Evolutionary conservation across 2,329 filamentous ascomycete genomes (phyloP).

Genomic region (Parascedosporium putredinis): DNA sequence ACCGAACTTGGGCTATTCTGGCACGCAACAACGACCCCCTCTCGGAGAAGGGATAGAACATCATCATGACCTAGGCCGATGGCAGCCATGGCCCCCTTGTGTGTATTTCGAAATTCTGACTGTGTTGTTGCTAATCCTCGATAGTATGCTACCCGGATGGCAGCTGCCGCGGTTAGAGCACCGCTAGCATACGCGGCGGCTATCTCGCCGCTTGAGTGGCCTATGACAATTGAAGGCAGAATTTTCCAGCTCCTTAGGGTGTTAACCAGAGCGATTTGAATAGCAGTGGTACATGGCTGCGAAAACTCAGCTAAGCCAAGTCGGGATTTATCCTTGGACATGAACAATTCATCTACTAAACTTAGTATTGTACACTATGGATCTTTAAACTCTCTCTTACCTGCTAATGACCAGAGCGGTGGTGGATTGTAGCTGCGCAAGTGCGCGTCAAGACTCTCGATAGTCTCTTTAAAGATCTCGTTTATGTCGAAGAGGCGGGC

Average conservation of each 20-base stretch:
- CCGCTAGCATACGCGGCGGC: conserved; percentile 32
- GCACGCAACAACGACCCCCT: no score
- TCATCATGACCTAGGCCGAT: no score
- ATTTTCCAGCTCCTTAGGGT: conserved; percentile 33
- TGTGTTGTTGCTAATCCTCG: no score
- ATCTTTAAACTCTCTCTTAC: background rate
- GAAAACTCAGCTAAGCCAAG: conserved; percentile 24
- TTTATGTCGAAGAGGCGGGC: background rate
- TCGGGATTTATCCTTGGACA: background rate
- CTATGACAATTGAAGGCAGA: conserved; percentile 25
- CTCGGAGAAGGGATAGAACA: no score
- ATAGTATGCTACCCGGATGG: no score
- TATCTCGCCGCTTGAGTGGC: conserved; percentile 39
- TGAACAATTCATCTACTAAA: background rate
- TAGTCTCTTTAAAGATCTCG: conserved; percentile 10
- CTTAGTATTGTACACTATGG: background rate
- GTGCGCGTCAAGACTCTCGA: background rate
- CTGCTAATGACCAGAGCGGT: no score
- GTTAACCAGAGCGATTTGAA: conserved; percentile 36
- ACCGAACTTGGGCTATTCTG: no score
- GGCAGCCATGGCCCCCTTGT: no score
- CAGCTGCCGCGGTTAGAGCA: no score
- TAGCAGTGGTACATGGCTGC: conserved; percentile 32
- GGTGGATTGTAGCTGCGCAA: no score
- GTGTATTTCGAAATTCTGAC: no score